A percentile compares a stretch with the other conserved stretches of the same genome.
These are phyloP conservation scores for Aspergillus saccharolyticus DNA, from an alignment of 495 filamentous ascomycete species.

Conservation along the genomic window DNA sequence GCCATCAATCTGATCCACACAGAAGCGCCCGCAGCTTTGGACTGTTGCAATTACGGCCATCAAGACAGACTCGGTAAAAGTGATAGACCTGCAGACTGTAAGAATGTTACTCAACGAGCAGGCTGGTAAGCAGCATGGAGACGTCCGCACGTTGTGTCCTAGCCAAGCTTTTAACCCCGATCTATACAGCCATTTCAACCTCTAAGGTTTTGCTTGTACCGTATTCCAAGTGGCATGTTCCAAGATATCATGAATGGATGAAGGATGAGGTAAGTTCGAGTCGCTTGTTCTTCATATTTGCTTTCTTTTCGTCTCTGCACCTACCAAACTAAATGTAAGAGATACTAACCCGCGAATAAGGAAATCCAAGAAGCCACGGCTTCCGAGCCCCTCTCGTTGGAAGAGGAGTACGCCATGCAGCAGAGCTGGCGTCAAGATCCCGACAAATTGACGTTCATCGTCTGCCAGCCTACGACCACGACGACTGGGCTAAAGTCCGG, in stretches of 20 bases:
- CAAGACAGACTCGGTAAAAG: not conserved
- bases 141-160: not conserved
- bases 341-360: slow-evolving; percentile 30
- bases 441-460: slow-evolving; percentile 50
- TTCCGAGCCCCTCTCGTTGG: slow-evolving; percentile 70
- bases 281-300: no score
- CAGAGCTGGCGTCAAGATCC: slow-evolving; percentile 67
- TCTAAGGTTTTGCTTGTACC: slow-evolving; percentile 68
- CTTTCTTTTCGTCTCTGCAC: no score
- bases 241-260: slow-evolving; percentile 86
- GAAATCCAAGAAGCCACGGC: slow-evolving; percentile 79
- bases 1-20: not conserved
- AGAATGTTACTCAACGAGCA: slow-evolving; percentile 41
- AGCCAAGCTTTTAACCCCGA: not conserved
- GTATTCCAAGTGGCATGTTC: slow-evolving; percentile 76
- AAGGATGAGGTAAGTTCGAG: slow-evolving; percentile 60
- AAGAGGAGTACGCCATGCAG: slow-evolving; percentile 84
- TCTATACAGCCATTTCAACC: slow-evolving; percentile 58
- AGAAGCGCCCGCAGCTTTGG: not conserved
- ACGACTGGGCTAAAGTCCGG: not conserved
- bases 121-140: slow-evolving; percentile 26
- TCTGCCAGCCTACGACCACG: slow-evolving; percentile 24
- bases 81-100: not conserved
- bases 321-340: not conserved
- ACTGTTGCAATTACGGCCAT: not conserved